Base-by-base conservation (phyloP, 2,329 filamentous ascomycete genomes). In the Sporothrix inflata region DNA sequence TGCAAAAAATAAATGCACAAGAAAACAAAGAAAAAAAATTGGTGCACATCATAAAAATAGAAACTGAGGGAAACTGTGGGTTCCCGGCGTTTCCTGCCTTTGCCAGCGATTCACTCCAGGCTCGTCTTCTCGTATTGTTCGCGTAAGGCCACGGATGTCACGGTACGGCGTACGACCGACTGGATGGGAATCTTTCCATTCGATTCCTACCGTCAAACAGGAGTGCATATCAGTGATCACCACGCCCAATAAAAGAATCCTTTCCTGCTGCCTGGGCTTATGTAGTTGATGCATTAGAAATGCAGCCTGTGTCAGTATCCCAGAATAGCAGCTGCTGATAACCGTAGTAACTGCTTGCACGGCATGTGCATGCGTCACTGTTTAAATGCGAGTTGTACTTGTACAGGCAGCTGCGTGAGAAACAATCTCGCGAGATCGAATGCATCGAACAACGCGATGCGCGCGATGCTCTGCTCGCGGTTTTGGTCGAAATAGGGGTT, bases 11-110 rank as follows among this genome's bases (percentile, higher is more conserved):
- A 40, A 19, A 45, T 7, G 12, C n/a, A 45, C 14, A 42, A 63
- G n/a, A 19, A 63, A 60, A n/a, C 27, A n/a, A 38, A 11, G 34
- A 66, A n/a, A 30, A n/a, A 30, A 49, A 40, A 21, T n/a, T 40
- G 21, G 27, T n/a, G 63, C 63, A 66, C 21, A 47, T 45, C 42
- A 21, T 66, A 49, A 49, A 47, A 47, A 66, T 66, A 47, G 63
- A 66, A 49, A 45, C 60, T 6, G 55, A 24, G 60, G 38, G n/a
- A 42, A 30, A n/a, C 42, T n/a, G 42, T 66, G 38, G 60, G 40
- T 27, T 65, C 21, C 60, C 30, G 34, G 57, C 9, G 34, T 27
- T 65, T 65, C 38, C 60, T 45, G 38, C 60, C 27, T 49, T n/a
- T 21, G 6, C 30, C 30, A 34, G 30, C 30, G 30, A 5, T n/a